Evolutionary conservation across 805 yeast genomes (phyloP), one percentile per base, ranked within the genome.

Genomic region (Metschnikowia drakensbergensis): DNA sequence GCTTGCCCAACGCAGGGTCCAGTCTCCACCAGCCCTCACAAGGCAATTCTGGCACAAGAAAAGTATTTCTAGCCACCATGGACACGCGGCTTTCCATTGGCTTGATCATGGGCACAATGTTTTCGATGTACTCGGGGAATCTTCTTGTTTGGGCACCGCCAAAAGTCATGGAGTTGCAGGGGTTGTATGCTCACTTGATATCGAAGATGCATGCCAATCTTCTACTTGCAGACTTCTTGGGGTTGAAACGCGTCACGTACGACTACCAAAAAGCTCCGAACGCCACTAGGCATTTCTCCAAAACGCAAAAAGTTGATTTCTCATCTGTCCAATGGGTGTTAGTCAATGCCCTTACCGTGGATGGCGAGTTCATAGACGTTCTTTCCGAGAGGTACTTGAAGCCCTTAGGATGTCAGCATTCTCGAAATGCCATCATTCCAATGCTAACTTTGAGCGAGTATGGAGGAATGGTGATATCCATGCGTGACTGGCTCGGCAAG

Each of bases 381-480:
- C 72, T 94, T 36, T 82, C 95, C 9, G 92, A 89, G 54, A 76
- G 98, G 49, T 94, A 96, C 89, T 73, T 94, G 42, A 79, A 83
- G 54, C 97, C 98, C 2, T 66, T 94, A 46, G 99, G 99, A 0
- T 89, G 96, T 59, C 77, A 73, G 47, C 80, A 79, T 46, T 84
- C 96, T 0, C 77, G 85, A 33, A 80, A 81, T 45, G 87, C 89
- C 4, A 84, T 90, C 28, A 84, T 96, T 0, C 99, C 99, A 0
- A 79, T 94, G 73, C 72, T 94, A 38, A 86, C 97, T 0, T 70
- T 94, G 43, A 81, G 87, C 54, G 99, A 94, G 62, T 95, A 90
- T 60, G 99, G 99, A 31, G 99, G 99, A 2, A 88, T 92, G 81
- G 90, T 91, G 9, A 82, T 94, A 5, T 82, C 97, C 0, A 80